Conservation (phyloP, 768 basidiomycete genomes). For the Suillus lakei region DNA sequence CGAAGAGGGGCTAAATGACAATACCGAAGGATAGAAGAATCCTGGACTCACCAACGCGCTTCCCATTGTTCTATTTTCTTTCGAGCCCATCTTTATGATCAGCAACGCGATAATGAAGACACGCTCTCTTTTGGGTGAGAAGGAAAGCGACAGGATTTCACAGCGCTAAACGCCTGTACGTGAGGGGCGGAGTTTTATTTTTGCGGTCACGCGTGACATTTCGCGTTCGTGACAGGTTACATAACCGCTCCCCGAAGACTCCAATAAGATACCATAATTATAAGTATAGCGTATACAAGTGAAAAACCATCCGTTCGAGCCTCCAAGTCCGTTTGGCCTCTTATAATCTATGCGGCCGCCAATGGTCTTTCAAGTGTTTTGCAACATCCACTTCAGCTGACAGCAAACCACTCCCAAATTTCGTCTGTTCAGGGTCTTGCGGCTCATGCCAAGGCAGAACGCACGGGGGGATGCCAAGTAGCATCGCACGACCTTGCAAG, state of each 20-base stretch:
- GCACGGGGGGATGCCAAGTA: slow-evolving; percentile 39
- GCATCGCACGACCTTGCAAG: slow-evolving; percentile 57
- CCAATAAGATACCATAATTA: background rate
- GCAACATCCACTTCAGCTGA: slow-evolving; percentile 69
- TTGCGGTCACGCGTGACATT: background rate
- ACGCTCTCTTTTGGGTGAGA: slow-evolving; percentile 7
- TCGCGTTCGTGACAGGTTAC: slow-evolving; percentile 6
- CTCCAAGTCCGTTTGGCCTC: background rate
- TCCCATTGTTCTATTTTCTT: background rate
- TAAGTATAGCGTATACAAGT: background rate
- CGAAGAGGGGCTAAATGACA: slow-evolving; percentile 4
- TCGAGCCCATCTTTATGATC: slow-evolving; percentile 1
- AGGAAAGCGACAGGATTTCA: background rate
- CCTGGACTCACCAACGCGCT: background rate
- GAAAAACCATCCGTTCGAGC: background rate
- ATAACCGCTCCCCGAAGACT: background rate
- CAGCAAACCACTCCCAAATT: slow-evolving; percentile 34
- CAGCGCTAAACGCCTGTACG: background rate
- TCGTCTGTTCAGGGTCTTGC: slow-evolving; percentile 8
- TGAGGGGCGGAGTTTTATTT: slow-evolving; percentile 3
- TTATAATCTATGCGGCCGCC: slow-evolving; percentile 65
- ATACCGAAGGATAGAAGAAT: background rate
- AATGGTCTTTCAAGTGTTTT: slow-evolving; percentile 59
- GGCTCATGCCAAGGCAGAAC: slow-evolving; percentile 12
- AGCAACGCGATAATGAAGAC: background rate